Evolutionary conservation across 148 eudicot genomes (phyloP).

Genomic region (Rhododendron ovatum): DNA sequence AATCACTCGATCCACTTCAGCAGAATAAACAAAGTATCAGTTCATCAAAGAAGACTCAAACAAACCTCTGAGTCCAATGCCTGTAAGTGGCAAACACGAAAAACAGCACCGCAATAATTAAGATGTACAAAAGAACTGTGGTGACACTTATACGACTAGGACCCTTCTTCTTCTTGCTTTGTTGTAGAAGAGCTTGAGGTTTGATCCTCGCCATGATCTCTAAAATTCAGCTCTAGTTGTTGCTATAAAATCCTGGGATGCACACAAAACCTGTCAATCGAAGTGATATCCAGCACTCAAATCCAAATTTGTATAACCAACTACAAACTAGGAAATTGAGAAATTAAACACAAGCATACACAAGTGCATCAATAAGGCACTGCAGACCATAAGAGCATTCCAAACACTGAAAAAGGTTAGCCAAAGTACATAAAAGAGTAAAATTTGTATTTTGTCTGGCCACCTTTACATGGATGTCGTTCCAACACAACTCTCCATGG

Average conservation of each 20-base stretch:
- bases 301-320: neutral
- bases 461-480: neutral
- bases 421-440: neutral
- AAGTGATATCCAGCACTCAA: neutral
- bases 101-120: constrained; percentile 53
- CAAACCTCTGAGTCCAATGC: constrained; percentile 69
- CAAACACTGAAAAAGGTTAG: neutral
- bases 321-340: neutral
- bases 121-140: constrained; percentile 48
- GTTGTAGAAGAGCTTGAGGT: constrained; percentile 87
- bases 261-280: neutral
- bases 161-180: constrained; percentile 96
- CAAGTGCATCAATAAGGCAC: neutral
- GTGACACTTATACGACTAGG: constrained; percentile 61
- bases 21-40: neutral
- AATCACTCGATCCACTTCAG: constrained; percentile 3
- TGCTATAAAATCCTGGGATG: neutral
- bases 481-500: neutral
- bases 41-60: neutral
- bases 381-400: neutral
- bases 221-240: neutral
- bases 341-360: neutral
- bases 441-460: neutral
- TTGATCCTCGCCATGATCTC: constrained; percentile 73
- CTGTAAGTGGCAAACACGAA: constrained; percentile 62